Evolutionary conservation across 176 grass and related monocot species (phyloP).

Genomic region (Olyra latifolia): DNA sequence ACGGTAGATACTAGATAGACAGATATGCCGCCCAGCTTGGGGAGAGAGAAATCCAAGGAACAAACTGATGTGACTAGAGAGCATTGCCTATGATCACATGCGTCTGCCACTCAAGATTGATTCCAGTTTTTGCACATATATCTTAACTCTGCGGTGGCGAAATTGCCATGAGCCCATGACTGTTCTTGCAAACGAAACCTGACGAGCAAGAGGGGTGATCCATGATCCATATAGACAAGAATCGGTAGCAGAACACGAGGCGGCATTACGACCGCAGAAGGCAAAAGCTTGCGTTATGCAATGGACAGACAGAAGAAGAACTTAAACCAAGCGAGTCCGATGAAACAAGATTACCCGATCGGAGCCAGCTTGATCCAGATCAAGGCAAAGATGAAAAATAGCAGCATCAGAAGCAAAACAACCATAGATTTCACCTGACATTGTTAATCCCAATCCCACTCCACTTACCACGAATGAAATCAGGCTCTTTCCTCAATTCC

Average conservation of each 20-base stretch:
- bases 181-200: background rate
- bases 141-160: background rate
- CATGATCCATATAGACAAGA: background rate
- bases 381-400: conserved; percentile 12
- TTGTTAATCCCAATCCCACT: background rate
- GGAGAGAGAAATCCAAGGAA: background rate
- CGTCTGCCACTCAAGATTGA: background rate
- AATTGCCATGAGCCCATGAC: background rate
- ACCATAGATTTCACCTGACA: conserved; percentile 3
- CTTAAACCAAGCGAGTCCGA: background rate
- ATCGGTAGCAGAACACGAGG: background rate
- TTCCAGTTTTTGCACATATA: background rate
- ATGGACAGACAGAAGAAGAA: background rate
- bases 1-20: background rate
- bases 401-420: background rate
- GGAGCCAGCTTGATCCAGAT: background rate
- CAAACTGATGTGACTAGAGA: background rate
- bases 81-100: background rate
- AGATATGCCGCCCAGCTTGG: background rate
- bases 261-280: background rate
- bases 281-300: background rate
- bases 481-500: background rate
- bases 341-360: conserved; percentile 19
- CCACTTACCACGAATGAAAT: conserved; percentile 28
- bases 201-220: background rate